Conservation (phyloP, 805 yeast species). For the Hanseniaspora clermontiae region DNA sequence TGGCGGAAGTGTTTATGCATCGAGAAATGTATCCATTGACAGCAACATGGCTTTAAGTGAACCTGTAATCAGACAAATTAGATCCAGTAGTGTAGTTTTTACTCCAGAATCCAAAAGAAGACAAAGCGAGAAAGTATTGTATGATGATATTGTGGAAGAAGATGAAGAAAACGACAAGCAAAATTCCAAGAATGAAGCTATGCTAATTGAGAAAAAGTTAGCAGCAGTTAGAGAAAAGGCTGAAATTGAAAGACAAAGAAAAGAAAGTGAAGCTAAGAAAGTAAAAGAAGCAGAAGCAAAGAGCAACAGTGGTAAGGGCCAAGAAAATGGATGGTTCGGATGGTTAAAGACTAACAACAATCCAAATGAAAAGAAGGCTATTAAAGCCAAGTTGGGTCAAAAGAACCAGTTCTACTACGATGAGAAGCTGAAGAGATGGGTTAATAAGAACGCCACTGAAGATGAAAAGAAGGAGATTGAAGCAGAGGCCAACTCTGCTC, state of each 20-base stretch:
- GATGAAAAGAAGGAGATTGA: slow-evolving; percentile 48
- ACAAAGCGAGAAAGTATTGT: slow-evolving; percentile 8
- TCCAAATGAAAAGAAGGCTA: slow-evolving; percentile 59
- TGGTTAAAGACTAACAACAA: slow-evolving; percentile 44
- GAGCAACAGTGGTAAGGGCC: slow-evolving; percentile 16
- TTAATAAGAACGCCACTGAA: slow-evolving; percentile 51
- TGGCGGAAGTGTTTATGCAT: slow-evolving; percentile 5
- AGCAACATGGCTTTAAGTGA: slow-evolving; percentile 18
- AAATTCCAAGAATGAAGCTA: slow-evolving; percentile 13
- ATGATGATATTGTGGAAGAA: slow-evolving; percentile 22
- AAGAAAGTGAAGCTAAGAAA: slow-evolving; percentile 15
- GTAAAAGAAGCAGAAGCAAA: slow-evolving; percentile 19
- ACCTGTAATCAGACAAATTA: slow-evolving; percentile 23
- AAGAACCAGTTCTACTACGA: slow-evolving; percentile 64
- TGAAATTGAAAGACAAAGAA: slow-evolving; percentile 17
- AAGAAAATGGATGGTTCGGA: slow-evolving; percentile 36
- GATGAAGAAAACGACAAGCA: slow-evolving; percentile 22
- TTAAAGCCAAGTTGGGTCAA: slow-evolving; percentile 78
- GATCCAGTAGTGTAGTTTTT: slow-evolving; percentile 13
- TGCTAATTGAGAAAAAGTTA: slow-evolving; percentile 18
- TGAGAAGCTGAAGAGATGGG: slow-evolving; percentile 77
- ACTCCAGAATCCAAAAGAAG: slow-evolving; percentile 11
- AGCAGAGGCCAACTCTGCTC: slow-evolving; percentile 64
- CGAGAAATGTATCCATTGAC: slow-evolving; percentile 13
- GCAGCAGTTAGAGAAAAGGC: slow-evolving; percentile 21